Percentiles rank a stretch among this genome's conserved stretches.
phyloP scores from a whole-genome alignment of 352 stramenopile species.

The Globisporangium recalcitrans region DNA sequence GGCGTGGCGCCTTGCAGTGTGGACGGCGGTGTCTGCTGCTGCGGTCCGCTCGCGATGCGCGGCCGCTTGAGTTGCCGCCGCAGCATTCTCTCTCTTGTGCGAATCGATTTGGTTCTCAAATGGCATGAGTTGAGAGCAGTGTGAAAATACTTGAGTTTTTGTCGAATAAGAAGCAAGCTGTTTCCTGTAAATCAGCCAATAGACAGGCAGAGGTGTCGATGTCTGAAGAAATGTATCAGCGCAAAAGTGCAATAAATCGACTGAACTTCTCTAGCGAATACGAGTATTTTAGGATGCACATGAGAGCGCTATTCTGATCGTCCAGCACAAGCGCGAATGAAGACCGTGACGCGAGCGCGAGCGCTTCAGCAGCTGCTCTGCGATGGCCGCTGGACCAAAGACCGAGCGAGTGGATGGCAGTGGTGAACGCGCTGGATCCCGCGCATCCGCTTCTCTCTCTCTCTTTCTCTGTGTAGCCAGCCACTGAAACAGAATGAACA shows the following conservation, averaged over 20 bases:
- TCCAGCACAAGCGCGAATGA: background rate
- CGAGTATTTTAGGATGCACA: background rate
- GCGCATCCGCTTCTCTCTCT: background rate
- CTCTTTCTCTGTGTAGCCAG: background rate
- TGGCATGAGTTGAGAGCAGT: too few species aligned
- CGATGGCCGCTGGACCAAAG: background rate
- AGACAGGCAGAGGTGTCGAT: background rate
- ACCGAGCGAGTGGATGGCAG: background rate
- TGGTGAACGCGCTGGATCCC: background rate
- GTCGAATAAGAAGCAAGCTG: too few species aligned
- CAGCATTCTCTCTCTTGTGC: constrained; percentile 9
- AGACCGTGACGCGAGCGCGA: background rate
- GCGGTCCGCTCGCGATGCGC: background rate
- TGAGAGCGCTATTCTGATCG: background rate
- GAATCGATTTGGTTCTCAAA: background rate
- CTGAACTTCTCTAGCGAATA: background rate
- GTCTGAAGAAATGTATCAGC: too few species aligned
- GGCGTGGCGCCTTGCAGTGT: background rate
- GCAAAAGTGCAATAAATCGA: background rate
- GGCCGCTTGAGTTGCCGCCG: constrained; percentile 14
- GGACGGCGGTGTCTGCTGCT: background rate
- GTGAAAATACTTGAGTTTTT: too few species aligned
- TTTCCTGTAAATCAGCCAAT: background rate
- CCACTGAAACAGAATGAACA: constrained; percentile 62
- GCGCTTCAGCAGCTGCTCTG: background rate